A percentile compares a stretch with the other conserved stretches of the same genome.
Conservation (phyloP, 306 rosid genomes). For the Prunus mume region DNA sequence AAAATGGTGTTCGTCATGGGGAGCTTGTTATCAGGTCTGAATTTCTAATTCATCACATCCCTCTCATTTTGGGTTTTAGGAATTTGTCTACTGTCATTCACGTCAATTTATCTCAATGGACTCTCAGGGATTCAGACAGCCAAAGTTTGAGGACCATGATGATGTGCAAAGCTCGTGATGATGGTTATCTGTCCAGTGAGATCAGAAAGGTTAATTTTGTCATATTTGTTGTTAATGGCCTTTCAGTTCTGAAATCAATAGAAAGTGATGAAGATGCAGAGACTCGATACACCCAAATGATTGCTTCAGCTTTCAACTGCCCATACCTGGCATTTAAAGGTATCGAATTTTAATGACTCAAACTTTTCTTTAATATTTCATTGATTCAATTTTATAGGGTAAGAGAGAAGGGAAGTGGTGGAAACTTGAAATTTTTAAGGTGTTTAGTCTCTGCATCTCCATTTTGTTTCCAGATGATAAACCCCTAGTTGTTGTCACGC, state of each 20-base stretch:
- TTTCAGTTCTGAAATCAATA: conserved; percentile 59
- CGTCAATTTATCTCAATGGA: conserved; percentile 32
- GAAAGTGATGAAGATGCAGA: conserved; percentile 38
- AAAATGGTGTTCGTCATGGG: conserved; percentile 68
- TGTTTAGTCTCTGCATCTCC: background rate
- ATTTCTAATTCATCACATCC: conserved; percentile 12
- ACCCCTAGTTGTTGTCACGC: conserved; percentile 74
- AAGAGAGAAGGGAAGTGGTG: background rate
- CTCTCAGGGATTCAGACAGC: conserved; percentile 56
- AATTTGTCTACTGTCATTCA: conserved; percentile 16
- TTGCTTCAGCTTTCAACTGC: conserved; percentile 62
- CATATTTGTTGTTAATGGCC: conserved; percentile 63
- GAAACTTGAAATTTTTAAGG: background rate
- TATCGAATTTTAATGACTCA: conserved; percentile 19
- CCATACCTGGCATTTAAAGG: conserved; percentile 74
- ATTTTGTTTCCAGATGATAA: conserved; percentile 61
- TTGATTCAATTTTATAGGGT: background rate
- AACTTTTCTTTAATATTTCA: background rate
- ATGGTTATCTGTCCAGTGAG: conserved; percentile 34
- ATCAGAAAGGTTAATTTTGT: conserved; percentile 64
- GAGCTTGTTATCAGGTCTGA: conserved; percentile 69
- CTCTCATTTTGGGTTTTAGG: conserved; percentile 9
- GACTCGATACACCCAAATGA: conserved; percentile 25
- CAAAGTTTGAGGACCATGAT: conserved; percentile 39
- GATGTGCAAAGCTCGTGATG: conserved; percentile 45